Percentiles rank a stretch among this genome's conserved stretches.
Conservation (phyloP, 768 basidiomycete genomes). For the Fomitopsis pulvina region DNA sequence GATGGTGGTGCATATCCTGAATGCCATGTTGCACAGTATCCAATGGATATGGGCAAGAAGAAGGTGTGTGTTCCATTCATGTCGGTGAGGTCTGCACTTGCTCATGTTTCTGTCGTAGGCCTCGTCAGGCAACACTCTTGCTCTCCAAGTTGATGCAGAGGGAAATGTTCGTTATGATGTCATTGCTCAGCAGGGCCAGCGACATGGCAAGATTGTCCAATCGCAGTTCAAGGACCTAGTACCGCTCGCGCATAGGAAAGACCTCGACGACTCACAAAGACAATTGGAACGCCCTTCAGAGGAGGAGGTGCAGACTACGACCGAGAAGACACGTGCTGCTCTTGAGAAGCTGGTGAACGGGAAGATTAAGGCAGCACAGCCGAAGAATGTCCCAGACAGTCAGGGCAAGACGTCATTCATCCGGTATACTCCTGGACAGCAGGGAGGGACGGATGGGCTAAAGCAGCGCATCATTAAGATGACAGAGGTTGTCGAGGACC, state of each 20-base stretch:
- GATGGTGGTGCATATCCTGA: constrained; percentile 90
- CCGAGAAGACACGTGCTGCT: constrained; percentile 85
- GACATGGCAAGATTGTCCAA: constrained; percentile 79
- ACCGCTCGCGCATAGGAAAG: constrained; percentile 83
- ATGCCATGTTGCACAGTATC: constrained; percentile 97
- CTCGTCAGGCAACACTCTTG: constrained; percentile 89
- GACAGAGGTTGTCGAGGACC: constrained; percentile 97
- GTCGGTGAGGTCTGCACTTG: constrained; percentile 1
- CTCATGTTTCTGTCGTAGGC: constrained; percentile 39
- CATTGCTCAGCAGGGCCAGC: constrained; percentile 93
- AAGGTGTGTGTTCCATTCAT: constrained; percentile 50
- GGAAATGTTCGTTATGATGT: constrained; percentile 97
- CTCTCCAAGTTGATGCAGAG: constrained; percentile 93
- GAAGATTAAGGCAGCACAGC: constrained; percentile 98
- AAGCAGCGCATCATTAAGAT: constrained; percentile 99
- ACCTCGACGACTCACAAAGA: constrained; percentile 68
- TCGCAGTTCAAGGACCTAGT: constrained; percentile 98
- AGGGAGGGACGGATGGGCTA: constrained; percentile 58
- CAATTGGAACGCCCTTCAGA: constrained; percentile 91
- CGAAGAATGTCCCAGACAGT: constrained; percentile 85
- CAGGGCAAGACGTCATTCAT: constrained; percentile 86
- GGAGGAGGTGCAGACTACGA: constrained; percentile 84
- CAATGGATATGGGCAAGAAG: constrained; percentile 91
- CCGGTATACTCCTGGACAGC: constrained; percentile 94
- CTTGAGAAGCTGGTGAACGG: constrained; percentile 91